These are phyloP conservation scores for Bipolaris sorokiniana DNA, from an alignment of 2,329 filamentous ascomycete species.

Conservation along the genomic window DNA sequence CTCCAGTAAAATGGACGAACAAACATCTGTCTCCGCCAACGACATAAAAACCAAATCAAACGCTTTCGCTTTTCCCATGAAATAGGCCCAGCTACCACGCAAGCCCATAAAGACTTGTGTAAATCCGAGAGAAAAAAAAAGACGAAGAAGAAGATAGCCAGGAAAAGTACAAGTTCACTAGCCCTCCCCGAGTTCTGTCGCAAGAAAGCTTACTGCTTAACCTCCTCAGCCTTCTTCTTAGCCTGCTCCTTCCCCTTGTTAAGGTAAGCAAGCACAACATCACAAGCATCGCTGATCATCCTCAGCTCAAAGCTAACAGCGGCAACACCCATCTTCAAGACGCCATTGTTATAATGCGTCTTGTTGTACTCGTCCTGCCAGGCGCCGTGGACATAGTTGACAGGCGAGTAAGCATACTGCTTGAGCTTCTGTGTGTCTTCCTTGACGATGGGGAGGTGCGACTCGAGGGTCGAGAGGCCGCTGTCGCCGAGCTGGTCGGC, in stretches of 20 bases:
- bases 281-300: constrained; percentile 44
- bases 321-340: constrained; percentile 47
- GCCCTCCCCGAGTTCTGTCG: neutral
- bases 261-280: constrained; percentile 39
- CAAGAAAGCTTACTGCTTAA: constrained; percentile 38
- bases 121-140: neutral
- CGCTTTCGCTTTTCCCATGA: constrained; percentile 10
- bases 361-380: constrained; percentile 51
- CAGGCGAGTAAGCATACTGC: constrained; percentile 42
- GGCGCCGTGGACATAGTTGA: constrained; percentile 46
- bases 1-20: neutral
- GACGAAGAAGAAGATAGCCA: neutral
- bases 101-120: neutral
- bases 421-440: constrained; percentile 55
- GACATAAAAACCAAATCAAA: constrained; percentile 4
- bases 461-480: constrained; percentile 46
- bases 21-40: neutral
- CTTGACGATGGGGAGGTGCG: constrained; percentile 54
- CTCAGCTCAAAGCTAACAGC: constrained; percentile 50
- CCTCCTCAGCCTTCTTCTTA: constrained; percentile 44
- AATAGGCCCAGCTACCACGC: neutral
- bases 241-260: constrained; percentile 43
- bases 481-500: constrained; percentile 65
- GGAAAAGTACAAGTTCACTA: neutral
- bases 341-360: constrained; percentile 44